phyloP scores from a whole-genome alignment of 2,329 filamentous ascomycete genomes.

The Dendryphion nanum region DNA sequence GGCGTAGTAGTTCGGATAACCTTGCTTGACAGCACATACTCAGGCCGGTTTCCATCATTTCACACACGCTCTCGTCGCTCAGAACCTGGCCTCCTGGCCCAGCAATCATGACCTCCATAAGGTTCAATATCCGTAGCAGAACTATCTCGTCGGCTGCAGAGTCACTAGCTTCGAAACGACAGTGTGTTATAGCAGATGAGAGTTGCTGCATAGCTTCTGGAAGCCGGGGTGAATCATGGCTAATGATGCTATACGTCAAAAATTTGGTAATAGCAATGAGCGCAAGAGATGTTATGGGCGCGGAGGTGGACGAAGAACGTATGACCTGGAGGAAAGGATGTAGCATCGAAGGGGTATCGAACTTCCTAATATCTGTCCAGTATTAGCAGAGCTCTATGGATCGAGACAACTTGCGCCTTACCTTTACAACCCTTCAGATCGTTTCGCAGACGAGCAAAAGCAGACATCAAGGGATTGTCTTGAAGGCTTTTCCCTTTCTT shows the following conservation, averaged over 20 bases:
- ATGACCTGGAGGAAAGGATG: constrained; percentile 97
- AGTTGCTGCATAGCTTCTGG: constrained; percentile 90
- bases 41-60: constrained; percentile 98
- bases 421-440: constrained; percentile 85
- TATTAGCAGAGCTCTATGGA: constrained; percentile 18
- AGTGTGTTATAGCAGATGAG: constrained; percentile 94
- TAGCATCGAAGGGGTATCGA: constrained; percentile 85
- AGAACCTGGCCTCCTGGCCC: constrained; percentile 87
- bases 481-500: constrained; percentile 97
- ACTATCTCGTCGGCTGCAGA: constrained; percentile 94
- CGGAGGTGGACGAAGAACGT: constrained; percentile 91
- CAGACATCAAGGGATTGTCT: constrained; percentile 93
- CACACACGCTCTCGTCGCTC: constrained; percentile 97
- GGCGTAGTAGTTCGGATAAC: constrained; percentile 83
- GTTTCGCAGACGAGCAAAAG: constrained; percentile 84
- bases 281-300: constrained; percentile 92
- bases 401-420: constrained; percentile 38
- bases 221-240: constrained; percentile 79
- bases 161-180: constrained; percentile 95
- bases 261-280: constrained; percentile 95
- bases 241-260: constrained; percentile 90
- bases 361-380: constrained; percentile 71
- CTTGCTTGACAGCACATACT: constrained; percentile 96
- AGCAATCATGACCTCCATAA: constrained; percentile 98
- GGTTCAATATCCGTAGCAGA: constrained; percentile 84